These are phyloP conservation scores for Thamnidium elegans DNA, from an alignment of 192 early-diverging fungal genomes.

Conservation along the genomic window DNA sequence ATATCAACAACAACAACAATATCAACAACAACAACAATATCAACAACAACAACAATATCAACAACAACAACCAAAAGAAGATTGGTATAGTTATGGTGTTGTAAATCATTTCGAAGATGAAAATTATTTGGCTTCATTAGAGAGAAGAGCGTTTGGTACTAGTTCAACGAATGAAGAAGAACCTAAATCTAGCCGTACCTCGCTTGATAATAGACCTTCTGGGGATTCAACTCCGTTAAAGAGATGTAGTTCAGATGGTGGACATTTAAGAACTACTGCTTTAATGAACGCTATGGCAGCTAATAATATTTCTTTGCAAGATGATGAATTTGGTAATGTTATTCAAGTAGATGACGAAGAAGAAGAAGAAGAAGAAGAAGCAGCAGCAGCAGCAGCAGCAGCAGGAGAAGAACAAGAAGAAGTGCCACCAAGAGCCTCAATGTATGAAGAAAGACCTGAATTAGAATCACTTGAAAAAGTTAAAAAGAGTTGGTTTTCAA, in stretches of 20 bases:
- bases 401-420: constrained; percentile 6
- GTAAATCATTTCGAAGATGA: constrained; percentile 27
- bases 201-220: constrained; percentile 22
- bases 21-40: constrained; percentile 13
- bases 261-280: constrained; percentile 26
- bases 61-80: constrained; percentile 8
- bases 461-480: constrained; percentile 28
- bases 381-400: too few species aligned
- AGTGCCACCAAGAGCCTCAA: constrained; percentile 20
- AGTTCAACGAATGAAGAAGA: constrained; percentile 6
- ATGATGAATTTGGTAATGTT: background rate
- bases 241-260: constrained; percentile 34
- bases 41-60: constrained; percentile 15
- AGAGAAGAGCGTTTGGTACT: constrained; percentile 28
- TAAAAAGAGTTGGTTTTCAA: constrained; percentile 36
- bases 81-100: constrained; percentile 30
- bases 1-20: constrained; percentile 11
- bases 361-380: too few species aligned
- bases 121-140: constrained; percentile 31
- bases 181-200: constrained; percentile 9
- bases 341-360: too few species aligned
- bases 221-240: constrained; percentile 15
- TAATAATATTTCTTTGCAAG: constrained; percentile 18
- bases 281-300: constrained; percentile 30
- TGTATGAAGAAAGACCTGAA: constrained; percentile 25